These are phyloP conservation scores for Suillus spraguei DNA, from an alignment of 768 basidiomycete species.

Conservation along the genomic window DNA sequence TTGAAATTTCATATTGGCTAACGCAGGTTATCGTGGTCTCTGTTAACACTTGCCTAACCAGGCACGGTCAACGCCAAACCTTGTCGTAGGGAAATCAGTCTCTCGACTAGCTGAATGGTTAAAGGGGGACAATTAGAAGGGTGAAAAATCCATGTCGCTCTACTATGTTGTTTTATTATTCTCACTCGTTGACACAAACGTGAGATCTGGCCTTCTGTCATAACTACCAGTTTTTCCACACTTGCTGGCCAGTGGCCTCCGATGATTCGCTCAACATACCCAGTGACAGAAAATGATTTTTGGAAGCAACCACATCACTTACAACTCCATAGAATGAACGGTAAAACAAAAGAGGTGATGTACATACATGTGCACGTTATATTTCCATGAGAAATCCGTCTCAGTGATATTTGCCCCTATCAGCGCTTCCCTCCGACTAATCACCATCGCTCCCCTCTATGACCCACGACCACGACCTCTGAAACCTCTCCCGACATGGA, in stretches of 20 bases:
- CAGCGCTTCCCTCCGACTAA: neutral
- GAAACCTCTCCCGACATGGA: constrained; percentile 8
- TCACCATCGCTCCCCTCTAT: constrained; percentile 7
- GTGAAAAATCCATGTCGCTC: neutral
- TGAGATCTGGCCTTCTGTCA: neutral
- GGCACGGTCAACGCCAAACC: neutral
- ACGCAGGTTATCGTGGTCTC: constrained; percentile 8
- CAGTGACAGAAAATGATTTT: neutral
- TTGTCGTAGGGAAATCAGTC: neutral
- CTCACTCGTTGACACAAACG: neutral
- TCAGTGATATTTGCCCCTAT: neutral
- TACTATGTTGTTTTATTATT: neutral
- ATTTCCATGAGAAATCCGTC: constrained; percentile 1
- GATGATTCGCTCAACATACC: neutral
- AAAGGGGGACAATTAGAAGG: neutral
- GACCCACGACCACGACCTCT: constrained; percentile 19
- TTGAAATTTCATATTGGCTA: neutral
- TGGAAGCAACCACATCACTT: neutral
- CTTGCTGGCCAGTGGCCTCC: neutral
- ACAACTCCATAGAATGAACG: neutral
- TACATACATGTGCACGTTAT: constrained; percentile 8
- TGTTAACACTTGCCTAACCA: constrained; percentile 21
- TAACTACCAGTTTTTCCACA: neutral
- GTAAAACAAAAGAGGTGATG: neutral
- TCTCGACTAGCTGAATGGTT: neutral